Evolutionary conservation across 1,139 yeast species (phyloP).

Genomic region (Candida tetrigidarum): DNA sequence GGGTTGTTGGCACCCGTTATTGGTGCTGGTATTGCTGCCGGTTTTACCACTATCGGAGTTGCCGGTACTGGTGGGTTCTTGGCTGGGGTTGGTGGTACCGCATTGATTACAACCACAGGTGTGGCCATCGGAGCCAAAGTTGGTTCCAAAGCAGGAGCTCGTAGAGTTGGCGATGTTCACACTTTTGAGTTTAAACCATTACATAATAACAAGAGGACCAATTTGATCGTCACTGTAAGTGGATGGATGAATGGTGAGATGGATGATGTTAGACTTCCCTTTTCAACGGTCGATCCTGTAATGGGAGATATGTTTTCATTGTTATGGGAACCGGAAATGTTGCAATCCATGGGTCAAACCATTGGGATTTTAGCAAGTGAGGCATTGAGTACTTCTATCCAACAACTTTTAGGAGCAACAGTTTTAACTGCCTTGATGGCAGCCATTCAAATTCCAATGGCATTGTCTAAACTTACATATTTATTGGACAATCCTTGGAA

Average conservation of each 20-base stretch:
- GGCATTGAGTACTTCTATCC: conserved; percentile 89
- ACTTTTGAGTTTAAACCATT: conserved; percentile 94
- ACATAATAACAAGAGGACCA: conserved; percentile 88
- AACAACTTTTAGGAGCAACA: conserved; percentile 93
- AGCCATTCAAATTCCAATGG: conserved; percentile 94
- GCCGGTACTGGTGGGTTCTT: conserved; percentile 89
- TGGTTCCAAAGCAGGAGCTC: conserved; percentile 83
- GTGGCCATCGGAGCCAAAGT: conserved; percentile 90
- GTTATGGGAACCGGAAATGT: conserved; percentile 98
- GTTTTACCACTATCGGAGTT: conserved; percentile 91
- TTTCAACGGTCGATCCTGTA: conserved; percentile 94
- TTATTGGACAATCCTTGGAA: conserved; percentile 97
- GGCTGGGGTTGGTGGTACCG: conserved; percentile 98
- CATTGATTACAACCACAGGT: conserved; percentile 91
- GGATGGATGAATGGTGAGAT: conserved; percentile 98
- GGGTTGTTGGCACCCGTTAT: conserved; percentile 97
- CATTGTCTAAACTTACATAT: conserved; percentile 85
- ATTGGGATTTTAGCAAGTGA: conserved; percentile 93
- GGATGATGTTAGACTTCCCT: conserved; percentile 97
- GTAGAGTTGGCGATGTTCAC: conserved; percentile 88
- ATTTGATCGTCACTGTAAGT: conserved; percentile 85
- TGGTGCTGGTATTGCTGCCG: conserved; percentile 99
- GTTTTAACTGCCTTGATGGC: conserved; percentile 92
- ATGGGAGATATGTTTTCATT: conserved; percentile 96
- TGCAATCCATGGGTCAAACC: conserved; percentile 95